Percentiles rank a stretch among this genome's conserved stretches.
Evolutionary conservation across 2,329 filamentous ascomycete genomes (phyloP).

Genomic region (Fusarium tupiense): DNA sequence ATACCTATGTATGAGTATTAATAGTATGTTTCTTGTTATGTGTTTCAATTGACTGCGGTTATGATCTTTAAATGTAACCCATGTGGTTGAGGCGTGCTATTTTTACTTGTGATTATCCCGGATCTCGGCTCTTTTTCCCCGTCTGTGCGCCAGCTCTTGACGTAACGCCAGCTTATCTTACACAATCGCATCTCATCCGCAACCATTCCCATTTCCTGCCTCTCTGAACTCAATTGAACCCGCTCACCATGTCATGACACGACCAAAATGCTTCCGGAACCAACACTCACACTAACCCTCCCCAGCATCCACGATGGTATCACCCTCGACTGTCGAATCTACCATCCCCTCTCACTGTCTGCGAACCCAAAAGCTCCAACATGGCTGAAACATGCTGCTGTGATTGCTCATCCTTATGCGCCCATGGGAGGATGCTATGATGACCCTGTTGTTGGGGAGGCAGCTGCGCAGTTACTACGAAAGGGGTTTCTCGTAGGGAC

Average conservation of each 20-base stretch:
- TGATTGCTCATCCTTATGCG: constrained; percentile 92
- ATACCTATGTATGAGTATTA: constrained; percentile 28
- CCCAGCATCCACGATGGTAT: constrained; percentile 85
- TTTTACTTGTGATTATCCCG: constrained; percentile 8
- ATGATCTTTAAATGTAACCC: neutral
- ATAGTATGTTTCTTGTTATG: neutral
- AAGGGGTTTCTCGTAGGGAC: constrained; percentile 81
- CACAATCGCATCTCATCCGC: constrained; percentile 7
- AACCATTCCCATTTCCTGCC: neutral
- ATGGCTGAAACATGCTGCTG: constrained; percentile 62
- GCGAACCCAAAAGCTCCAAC: constrained; percentile 45
- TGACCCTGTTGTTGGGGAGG: constrained; percentile 78
- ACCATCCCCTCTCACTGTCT: constrained; percentile 69
- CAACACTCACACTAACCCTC: constrained; percentile 75
- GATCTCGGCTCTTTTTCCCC: constrained; percentile 23
- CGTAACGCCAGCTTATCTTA: constrained; percentile 2
- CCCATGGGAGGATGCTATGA: constrained; percentile 87
- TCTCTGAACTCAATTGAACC: neutral
- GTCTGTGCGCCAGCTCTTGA: constrained; percentile 29
- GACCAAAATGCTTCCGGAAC: constrained; percentile 63
- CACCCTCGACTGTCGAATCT: constrained; percentile 82
- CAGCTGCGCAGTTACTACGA: constrained; percentile 72
- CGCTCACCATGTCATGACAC: constrained; percentile 34
- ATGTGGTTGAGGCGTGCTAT: neutral
- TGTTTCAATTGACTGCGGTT: neutral